phyloP scores from a whole-genome alignment of 2,329 filamentous ascomycete genomes.

The Talaromyces sp. region DNA sequence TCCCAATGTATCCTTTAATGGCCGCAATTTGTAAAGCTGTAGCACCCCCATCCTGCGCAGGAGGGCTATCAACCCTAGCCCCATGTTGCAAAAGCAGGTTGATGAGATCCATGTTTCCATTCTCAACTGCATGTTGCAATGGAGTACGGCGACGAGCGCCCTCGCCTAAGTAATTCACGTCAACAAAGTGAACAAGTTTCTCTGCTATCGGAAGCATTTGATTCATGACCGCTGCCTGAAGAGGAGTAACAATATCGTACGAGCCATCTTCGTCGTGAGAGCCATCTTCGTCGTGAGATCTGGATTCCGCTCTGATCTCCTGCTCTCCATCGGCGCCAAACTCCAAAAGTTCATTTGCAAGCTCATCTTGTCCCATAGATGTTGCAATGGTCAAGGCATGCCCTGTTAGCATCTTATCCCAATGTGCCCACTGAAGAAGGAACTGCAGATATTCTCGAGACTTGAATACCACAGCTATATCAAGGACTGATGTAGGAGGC shows the following conservation, averaged over 20 bases:
- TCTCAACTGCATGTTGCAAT: slow-evolving; percentile 1
- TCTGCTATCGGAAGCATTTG: background rate
- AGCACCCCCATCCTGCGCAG: background rate
- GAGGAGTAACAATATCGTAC: background rate
- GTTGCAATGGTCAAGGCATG: background rate
- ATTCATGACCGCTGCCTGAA: background rate
- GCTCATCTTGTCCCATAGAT: background rate
- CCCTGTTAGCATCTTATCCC: background rate
- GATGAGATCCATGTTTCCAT: slow-evolving; percentile 1
- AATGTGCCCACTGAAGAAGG: background rate
- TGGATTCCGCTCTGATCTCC: background rate
- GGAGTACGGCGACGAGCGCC: background rate
- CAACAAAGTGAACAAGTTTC: background rate
- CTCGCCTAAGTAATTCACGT: background rate
- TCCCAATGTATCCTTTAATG: background rate
- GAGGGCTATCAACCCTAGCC: slow-evolving; percentile 18
- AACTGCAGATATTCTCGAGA: background rate
- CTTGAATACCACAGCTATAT: background rate
- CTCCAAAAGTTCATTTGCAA: background rate
- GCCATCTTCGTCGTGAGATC: too few relatives aligned
- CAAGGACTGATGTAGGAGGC: background rate
- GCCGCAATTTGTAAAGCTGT: background rate
- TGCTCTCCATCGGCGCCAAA: background rate
- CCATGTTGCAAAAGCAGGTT: background rate
- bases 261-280: background rate